Evolutionary conservation across 1,139 yeast genomes (phyloP).

Genomic region (Zygotorulaspora mrakii): DNA sequence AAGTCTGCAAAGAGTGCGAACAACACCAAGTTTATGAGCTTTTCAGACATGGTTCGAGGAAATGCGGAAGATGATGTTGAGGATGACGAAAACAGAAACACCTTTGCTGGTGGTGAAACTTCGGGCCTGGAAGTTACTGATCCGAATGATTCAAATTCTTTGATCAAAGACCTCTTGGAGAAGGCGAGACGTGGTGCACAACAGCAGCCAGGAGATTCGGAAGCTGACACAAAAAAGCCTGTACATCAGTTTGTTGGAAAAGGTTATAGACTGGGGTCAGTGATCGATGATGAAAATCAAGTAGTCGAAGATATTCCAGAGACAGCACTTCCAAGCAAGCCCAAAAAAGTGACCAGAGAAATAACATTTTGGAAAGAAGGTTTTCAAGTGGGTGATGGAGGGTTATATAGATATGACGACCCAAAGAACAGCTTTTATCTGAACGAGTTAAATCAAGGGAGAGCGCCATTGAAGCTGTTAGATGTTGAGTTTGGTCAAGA

Average conservation of each 20-base stretch:
- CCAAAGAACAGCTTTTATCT: conserved; percentile 76
- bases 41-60: conserved; percentile 48
- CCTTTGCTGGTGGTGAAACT: conserved; percentile 91
- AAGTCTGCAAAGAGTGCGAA: conserved; percentile 10
- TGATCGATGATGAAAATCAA: conserved; percentile 41
- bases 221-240: conserved; percentile 31
- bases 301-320: conserved; percentile 35
- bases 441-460: conserved; percentile 78
- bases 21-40: conserved; percentile 42
- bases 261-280: conserved; percentile 73
- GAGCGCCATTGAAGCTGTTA: conserved; percentile 85
- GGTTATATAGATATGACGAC: conserved; percentile 81
- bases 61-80: conserved; percentile 43
- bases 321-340: conserved; percentile 28
- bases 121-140: conserved; percentile 92
- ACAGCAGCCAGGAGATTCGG: conserved; percentile 42
- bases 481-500: conserved; percentile 88
- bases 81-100: conserved; percentile 63
- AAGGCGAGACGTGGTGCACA: conserved; percentile 53
- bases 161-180: conserved; percentile 56
- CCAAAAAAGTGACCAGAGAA: conserved; percentile 55
- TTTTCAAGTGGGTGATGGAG: conserved; percentile 90
- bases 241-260: conserved; percentile 51
- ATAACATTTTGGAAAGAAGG: conserved; percentile 97
- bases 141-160: conserved; percentile 57